Evolutionary conservation across 2,329 filamentous ascomycete genomes (phyloP).

Genomic region (Atkinsonella texensis): DNA sequence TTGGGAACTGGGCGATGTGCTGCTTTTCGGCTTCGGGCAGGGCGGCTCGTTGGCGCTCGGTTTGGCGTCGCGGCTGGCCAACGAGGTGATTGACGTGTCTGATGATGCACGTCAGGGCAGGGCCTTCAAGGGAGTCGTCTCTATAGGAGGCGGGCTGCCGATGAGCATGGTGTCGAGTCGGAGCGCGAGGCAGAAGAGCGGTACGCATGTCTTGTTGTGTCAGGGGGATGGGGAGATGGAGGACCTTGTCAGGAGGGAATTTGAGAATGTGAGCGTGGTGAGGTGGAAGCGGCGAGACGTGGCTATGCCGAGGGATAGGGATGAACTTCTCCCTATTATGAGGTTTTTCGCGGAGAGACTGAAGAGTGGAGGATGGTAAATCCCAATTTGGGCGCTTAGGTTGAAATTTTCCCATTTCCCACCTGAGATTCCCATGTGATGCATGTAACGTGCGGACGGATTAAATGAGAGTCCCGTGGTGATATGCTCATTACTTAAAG

Average conservation of each 20-base stretch:
- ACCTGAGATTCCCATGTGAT: no score
- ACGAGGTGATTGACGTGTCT: constrained; percentile 23
- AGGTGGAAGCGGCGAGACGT: constrained; percentile 62
- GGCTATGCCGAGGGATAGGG: constrained; percentile 68
- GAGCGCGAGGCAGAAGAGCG: constrained; percentile 38
- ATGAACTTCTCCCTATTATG: constrained; percentile 89
- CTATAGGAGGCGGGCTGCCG: constrained; percentile 49
- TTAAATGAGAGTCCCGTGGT: no score
- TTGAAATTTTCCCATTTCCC: no score
- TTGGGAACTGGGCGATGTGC: constrained; percentile 46
- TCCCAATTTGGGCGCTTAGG: constrained; percentile 6
- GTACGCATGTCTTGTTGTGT: constrained; percentile 50
- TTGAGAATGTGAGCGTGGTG: constrained; percentile 53
- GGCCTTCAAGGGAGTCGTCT: constrained; percentile 44
- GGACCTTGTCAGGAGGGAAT: constrained; percentile 51
- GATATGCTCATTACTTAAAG: no score
- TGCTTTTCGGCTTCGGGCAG: constrained; percentile 57
- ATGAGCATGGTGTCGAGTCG: constrained; percentile 35
- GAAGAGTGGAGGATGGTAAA: constrained; percentile 11
- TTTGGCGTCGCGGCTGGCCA: constrained; percentile 30
- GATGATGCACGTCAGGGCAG: constrained; percentile 8
- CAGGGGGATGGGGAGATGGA: constrained; percentile 51
- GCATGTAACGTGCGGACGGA: no score
- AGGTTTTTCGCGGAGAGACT: constrained; percentile 62
- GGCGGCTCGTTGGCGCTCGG: constrained; percentile 52